These are phyloP conservation scores for Scenedesmus sp. DNA, from an alignment of 163 green algal genomes.

Conservation along the genomic window DNA sequence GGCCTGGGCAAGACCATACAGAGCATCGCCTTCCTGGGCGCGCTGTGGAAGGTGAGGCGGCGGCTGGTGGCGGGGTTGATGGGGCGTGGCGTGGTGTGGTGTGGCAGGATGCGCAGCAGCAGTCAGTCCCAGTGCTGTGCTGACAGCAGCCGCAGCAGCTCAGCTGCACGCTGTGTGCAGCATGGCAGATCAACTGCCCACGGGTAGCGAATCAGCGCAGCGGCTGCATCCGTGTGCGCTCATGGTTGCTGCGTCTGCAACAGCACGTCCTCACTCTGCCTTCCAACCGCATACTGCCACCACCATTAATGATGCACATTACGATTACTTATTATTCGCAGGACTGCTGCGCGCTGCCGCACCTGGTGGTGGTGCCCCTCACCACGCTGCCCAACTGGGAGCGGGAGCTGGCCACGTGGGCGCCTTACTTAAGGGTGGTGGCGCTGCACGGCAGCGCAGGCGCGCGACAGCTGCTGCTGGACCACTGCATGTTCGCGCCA, in stretches of 20 bases:
- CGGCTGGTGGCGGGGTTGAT: too few relatives aligned
- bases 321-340: neutral
- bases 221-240: neutral
- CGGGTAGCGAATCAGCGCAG: neutral
- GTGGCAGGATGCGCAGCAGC: too few relatives aligned
- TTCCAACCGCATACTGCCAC: neutral
- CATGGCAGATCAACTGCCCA: neutral
- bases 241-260: neutral
- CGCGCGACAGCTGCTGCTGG: slow-evolving; percentile 72
- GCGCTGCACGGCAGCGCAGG: slow-evolving; percentile 73
- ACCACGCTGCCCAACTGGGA: slow-evolving; percentile 93
- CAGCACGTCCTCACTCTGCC: neutral
- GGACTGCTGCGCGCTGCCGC: slow-evolving; percentile 61
- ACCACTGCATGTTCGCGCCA: slow-evolving; percentile 78
- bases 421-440: slow-evolving; percentile 87
- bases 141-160: too few relatives aligned
- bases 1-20: slow-evolving; percentile 72
- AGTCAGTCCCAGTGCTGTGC: too few relatives aligned
- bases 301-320: neutral
- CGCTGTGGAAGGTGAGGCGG: slow-evolving; percentile 55
- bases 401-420: slow-evolving; percentile 86
- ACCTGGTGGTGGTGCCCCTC: slow-evolving; percentile 89
- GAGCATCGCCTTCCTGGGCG: slow-evolving; percentile 72
- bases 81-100: too few relatives aligned
- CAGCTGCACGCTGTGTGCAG: neutral